Conservation (phyloP, 208 protist genomes). For the Leishmania gerbilli region DNA sequence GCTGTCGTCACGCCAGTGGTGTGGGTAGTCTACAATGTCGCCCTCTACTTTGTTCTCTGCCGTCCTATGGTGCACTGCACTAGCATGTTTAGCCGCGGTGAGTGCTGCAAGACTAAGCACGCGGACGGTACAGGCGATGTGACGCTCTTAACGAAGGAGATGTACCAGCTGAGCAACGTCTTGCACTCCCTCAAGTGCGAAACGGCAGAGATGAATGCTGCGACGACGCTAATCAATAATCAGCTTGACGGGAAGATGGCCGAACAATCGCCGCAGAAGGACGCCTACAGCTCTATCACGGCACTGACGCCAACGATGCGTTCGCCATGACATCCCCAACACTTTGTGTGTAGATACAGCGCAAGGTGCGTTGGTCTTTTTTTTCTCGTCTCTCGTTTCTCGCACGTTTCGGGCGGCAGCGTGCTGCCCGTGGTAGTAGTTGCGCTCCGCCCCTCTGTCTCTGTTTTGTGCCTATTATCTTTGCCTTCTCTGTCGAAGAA, state of each 20-base stretch:
- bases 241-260: slow-evolving; percentile 1
- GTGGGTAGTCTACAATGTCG: slow-evolving; percentile 51
- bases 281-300: background rate
- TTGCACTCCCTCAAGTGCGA: slow-evolving; percentile 39
- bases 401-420: background rate
- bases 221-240: slow-evolving; percentile 22
- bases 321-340: background rate
- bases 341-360: background rate
- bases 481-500: background rate
- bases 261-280: background rate
- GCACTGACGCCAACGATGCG: background rate
- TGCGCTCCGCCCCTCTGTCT: background rate
- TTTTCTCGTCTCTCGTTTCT: background rate
- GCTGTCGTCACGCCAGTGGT: slow-evolving; percentile 44
- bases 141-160: slow-evolving; percentile 52
- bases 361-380: background rate
- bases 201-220: slow-evolving; percentile 25
- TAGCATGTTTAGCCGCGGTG: slow-evolving; percentile 31
- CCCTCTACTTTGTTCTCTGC: slow-evolving; percentile 61
- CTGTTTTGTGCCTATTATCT: background rate
- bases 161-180: slow-evolving; percentile 51
- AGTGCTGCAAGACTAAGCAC: slow-evolving; percentile 30
- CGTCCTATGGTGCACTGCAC: slow-evolving; percentile 47
- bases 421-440: background rate
- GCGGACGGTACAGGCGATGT: slow-evolving; percentile 20